Evolutionary conservation across 1,139 yeast genomes (phyloP).

Genomic region (Yamadazyma kanchanaburiensis): DNA sequence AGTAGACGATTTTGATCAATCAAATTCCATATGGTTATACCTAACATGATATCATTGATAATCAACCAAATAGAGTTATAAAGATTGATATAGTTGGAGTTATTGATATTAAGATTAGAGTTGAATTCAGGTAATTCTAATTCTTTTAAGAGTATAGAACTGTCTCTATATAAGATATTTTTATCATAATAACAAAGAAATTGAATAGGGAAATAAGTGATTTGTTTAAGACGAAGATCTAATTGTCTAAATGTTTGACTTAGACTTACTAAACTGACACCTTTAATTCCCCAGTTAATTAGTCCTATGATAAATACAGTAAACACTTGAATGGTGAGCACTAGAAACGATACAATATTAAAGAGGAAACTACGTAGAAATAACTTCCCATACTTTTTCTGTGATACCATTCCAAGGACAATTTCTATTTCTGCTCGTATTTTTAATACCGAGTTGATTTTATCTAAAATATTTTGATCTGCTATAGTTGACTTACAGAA

Average conservation of each 20-base stretch:
- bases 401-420: conserved; percentile 1
- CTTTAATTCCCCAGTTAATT: conserved; percentile 22
- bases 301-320: conserved; percentile 19
- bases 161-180: conserved; percentile 24
- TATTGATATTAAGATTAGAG: conserved; percentile 38
- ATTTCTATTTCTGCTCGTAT: conserved; percentile 13
- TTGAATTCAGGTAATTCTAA: conserved; percentile 37
- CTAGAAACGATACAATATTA: conserved; percentile 9
- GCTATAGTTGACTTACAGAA: conserved; percentile 10
- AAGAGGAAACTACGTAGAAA: conserved; percentile 3
- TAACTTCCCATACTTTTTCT: too few species aligned
- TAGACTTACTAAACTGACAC: conserved; percentile 27
- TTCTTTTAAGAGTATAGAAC: conserved; percentile 19
- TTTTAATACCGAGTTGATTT: conserved; percentile 28
- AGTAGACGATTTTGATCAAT: conserved; percentile 41
- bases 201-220: conserved; percentile 80
- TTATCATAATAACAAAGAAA: conserved; percentile 53
- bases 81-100: conserved; percentile 79
- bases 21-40: conserved; percentile 55
- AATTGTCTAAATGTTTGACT: conserved; percentile 76
- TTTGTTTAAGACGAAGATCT: conserved; percentile 73
- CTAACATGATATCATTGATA: conserved; percentile 75
- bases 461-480: conserved; percentile 29
- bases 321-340: conserved; percentile 17
- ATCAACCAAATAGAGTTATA: conserved; percentile 90